Evolutionary conservation across 768 basidiomycete species (phyloP).

Genomic region (Amanita fuliginea): DNA sequence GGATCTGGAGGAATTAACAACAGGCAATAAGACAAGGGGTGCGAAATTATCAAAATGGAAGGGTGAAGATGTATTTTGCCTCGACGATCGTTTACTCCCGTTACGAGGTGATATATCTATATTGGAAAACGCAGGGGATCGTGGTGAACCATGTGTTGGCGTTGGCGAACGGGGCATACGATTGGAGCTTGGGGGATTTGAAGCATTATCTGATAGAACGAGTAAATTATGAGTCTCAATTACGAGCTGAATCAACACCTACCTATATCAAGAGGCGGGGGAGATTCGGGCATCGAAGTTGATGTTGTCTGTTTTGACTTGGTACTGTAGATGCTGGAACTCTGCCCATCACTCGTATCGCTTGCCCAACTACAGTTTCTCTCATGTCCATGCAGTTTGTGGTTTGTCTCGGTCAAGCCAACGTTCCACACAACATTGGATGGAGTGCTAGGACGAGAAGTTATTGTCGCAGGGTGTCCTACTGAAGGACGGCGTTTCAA

Average conservation of each 20-base stretch:
- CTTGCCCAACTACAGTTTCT: conserved; percentile 52
- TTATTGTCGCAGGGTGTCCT: conserved; percentile 40
- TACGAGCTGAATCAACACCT: neutral
- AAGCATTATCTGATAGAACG: conserved; percentile 36
- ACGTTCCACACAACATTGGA: conserved; percentile 68
- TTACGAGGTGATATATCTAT: conserved; percentile 31
- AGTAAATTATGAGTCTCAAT: conserved; percentile 18
- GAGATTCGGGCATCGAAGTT: conserved; percentile 54
- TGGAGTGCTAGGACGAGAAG: conserved; percentile 56
- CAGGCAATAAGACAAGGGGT: conserved; percentile 56
- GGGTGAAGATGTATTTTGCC: conserved; percentile 43
- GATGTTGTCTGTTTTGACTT: conserved; percentile 30
- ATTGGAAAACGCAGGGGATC: conserved; percentile 43
- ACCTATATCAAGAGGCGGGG: conserved; percentile 30
- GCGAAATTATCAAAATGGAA: conserved; percentile 41
- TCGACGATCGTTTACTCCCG: conserved; percentile 39
- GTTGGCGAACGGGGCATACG: conserved; percentile 48
- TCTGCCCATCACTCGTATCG: conserved; percentile 16
- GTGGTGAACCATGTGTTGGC: conserved; percentile 47
- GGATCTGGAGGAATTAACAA: conserved; percentile 66
- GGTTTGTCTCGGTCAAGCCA: conserved; percentile 19
- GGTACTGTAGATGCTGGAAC: neutral
- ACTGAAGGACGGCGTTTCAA: conserved; percentile 56
- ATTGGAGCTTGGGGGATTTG: conserved; percentile 29
- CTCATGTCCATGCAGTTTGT: conserved; percentile 28